Evolutionary conservation across 768 basidiomycete genomes (phyloP).

Genomic region (Myochromella boudieri): DNA sequence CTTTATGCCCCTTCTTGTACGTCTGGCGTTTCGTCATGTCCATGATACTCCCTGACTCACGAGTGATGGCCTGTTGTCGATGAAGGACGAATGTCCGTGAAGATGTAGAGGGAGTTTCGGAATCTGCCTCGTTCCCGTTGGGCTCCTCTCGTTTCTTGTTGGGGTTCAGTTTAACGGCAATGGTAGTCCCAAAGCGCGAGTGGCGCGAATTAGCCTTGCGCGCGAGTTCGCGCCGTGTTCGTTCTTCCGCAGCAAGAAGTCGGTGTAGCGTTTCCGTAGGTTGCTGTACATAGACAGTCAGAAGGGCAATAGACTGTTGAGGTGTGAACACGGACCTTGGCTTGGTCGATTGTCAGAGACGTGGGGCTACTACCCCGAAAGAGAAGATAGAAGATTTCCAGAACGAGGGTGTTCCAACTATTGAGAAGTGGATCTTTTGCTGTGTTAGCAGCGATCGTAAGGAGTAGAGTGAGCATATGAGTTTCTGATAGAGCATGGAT

Average conservation of each 20-base stretch:
- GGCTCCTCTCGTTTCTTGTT: conserved; percentile 38
- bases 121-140: conserved; percentile 22
- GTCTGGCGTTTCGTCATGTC: conserved; percentile 68
- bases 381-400: conserved; percentile 92
- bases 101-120: conserved; percentile 23
- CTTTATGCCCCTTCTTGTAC: conserved; percentile 55
- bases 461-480: conserved; percentile 71
- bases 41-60: conserved; percentile 65
- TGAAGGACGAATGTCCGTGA: conserved; percentile 75
- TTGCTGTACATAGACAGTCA: conserved; percentile 45
- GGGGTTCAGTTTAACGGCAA: conserved; percentile 72
- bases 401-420: conserved; percentile 82
- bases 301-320: background rate
- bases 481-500: conserved; percentile 70
- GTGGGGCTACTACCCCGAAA: conserved; percentile 76
- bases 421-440: conserved; percentile 78
- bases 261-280: conserved; percentile 65
- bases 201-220: conserved; percentile 73
- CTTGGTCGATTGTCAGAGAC: conserved; percentile 57
- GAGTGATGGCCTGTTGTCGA: conserved; percentile 76
- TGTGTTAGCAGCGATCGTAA: conserved; percentile 83
- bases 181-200: conserved; percentile 95
- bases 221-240: conserved; percentile 53
- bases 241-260: conserved; percentile 77
- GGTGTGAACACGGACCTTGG: conserved; percentile 49